Conservation (phyloP, 352 stramenopile species). For the Phytopythium ostracodes region DNA sequence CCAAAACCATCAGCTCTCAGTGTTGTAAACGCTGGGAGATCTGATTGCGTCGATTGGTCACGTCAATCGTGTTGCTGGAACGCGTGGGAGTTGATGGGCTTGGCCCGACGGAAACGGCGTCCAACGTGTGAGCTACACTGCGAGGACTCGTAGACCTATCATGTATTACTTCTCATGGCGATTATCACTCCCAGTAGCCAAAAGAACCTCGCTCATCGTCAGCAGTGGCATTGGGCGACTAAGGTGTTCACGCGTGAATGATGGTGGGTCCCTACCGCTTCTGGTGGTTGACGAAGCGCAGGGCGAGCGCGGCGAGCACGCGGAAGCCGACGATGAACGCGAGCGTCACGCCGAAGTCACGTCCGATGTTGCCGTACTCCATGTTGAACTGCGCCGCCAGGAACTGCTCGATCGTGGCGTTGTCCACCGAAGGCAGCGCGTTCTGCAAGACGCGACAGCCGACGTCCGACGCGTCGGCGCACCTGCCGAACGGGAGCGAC, state of each 20-base stretch:
- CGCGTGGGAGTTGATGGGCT: too few relatives aligned
- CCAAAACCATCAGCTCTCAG: too few relatives aligned
- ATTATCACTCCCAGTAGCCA: not conserved
- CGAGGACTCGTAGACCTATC: too few relatives aligned
- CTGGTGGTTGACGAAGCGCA: slow-evolving; percentile 20
- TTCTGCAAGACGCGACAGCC: slow-evolving; percentile 21
- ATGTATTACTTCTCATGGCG: not conserved
- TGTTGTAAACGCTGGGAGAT: too few relatives aligned
- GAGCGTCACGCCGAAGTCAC: slow-evolving; percentile 10
- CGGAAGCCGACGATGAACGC: slow-evolving; percentile 14
- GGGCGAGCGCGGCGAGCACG: slow-evolving; percentile 10
- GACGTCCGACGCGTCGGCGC: slow-evolving; percentile 13
- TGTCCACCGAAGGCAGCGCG: slow-evolving; percentile 14
- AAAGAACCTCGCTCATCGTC: too few relatives aligned
- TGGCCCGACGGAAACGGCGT: too few relatives aligned
- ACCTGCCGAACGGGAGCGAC: slow-evolving; percentile 19
- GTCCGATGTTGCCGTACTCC: slow-evolving; percentile 20
- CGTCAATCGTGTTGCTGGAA: too few relatives aligned
- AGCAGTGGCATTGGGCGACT: not conserved
- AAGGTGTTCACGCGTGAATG: too few relatives aligned
- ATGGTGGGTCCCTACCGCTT: slow-evolving; percentile 5
- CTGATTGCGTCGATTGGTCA: too few relatives aligned
- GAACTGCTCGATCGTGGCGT: slow-evolving; percentile 6
- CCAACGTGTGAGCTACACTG: too few relatives aligned
- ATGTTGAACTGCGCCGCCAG: slow-evolving; percentile 19